Conservation (phyloP, 2,329 filamentous ascomycete species). For the Dothiorella sarmentorum region DNA sequence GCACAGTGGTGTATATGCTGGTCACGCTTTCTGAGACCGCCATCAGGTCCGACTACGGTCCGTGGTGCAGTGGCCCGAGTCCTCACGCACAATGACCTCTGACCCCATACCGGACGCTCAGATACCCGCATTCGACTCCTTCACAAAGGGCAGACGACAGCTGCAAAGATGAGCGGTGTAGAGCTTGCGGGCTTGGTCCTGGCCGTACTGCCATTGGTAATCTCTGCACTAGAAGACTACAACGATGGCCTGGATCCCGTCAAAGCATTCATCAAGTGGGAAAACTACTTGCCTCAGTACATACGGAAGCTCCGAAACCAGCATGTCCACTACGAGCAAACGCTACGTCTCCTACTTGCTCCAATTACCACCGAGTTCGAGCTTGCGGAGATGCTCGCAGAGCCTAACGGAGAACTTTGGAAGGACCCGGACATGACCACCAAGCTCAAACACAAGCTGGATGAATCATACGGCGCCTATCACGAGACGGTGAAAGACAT, state of each 20-base stretch:
- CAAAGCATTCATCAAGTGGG: constrained; percentile 37
- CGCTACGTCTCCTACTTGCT: constrained; percentile 34
- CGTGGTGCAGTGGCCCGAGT: no score
- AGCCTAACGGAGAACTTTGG: constrained; percentile 33
- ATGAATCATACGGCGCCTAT: constrained; percentile 35
- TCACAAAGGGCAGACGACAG: no score
- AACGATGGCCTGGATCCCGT: constrained; percentile 40
- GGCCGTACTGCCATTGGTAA: constrained; percentile 38
- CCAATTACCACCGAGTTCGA: constrained; percentile 37
- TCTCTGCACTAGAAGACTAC: constrained; percentile 34
- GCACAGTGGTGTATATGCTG: no score
- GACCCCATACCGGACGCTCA: no score
- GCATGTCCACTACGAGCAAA: constrained; percentile 36
- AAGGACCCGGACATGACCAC: constrained; percentile 29
- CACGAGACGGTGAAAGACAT: constrained; percentile 35
- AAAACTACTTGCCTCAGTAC: constrained; percentile 33
- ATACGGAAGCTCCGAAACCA: constrained; percentile 37
- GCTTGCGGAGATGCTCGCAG: constrained; percentile 33
- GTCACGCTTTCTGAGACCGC: no score
- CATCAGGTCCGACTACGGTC: no score
- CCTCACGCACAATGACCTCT: no score
- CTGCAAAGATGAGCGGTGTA: constrained; percentile 23
- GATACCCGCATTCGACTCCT: no score
- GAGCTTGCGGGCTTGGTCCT: constrained; percentile 30
- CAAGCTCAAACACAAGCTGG: constrained; percentile 32